phyloP scores from a whole-genome alignment of 1,284 basidiomycete genomes.

The Leccinum pachyderme region DNA sequence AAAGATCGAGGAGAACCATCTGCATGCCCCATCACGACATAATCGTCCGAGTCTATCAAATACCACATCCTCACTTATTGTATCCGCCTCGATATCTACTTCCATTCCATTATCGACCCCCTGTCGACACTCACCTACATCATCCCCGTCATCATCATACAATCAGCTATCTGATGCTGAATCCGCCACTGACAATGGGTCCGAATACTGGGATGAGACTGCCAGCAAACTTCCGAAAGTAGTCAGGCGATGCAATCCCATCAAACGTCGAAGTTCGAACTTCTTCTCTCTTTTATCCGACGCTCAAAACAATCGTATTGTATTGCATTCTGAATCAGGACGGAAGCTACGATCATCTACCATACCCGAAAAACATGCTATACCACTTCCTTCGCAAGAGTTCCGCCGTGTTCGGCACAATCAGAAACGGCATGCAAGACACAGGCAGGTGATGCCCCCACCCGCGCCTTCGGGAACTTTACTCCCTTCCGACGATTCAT shows the following conservation, averaged over 20 bases:
- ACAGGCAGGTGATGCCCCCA: slow-evolving; percentile 3
- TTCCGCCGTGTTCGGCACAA: slow-evolving; percentile 9
- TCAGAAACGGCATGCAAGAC: slow-evolving; percentile 11
- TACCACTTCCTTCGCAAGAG: slow-evolving; percentile 15
- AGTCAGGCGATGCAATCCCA: slow-evolving; percentile 2
- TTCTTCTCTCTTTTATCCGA: slow-evolving; percentile 47
- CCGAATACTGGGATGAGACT: slow-evolving; percentile 22
- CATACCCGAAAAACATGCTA: slow-evolving; percentile 18
- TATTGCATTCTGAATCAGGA: slow-evolving; percentile 32
- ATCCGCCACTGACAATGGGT: slow-evolving; percentile 18
- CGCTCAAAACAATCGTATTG: slow-evolving; percentile 41
- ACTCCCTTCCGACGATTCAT: slow-evolving; percentile 46
- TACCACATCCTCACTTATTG: neutral
- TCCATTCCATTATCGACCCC: slow-evolving; percentile 3
- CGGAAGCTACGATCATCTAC: slow-evolving; percentile 6
- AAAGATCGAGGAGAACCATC: slow-evolving; percentile 14
- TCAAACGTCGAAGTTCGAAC: slow-evolving; percentile 25
- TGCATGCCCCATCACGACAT: slow-evolving; percentile 1
- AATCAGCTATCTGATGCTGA: slow-evolving; percentile 19
- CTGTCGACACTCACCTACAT: slow-evolving; percentile 4
- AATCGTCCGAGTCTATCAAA: neutral
- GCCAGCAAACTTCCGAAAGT: slow-evolving; percentile 6
- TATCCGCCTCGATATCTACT: neutral
- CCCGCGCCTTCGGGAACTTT: slow-evolving; percentile 11
- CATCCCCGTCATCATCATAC: slow-evolving; percentile 16